These are phyloP conservation scores for Mucor mucedo DNA, from an alignment of 371 early-diverging fungal genomes.

Conservation along the genomic window DNA sequence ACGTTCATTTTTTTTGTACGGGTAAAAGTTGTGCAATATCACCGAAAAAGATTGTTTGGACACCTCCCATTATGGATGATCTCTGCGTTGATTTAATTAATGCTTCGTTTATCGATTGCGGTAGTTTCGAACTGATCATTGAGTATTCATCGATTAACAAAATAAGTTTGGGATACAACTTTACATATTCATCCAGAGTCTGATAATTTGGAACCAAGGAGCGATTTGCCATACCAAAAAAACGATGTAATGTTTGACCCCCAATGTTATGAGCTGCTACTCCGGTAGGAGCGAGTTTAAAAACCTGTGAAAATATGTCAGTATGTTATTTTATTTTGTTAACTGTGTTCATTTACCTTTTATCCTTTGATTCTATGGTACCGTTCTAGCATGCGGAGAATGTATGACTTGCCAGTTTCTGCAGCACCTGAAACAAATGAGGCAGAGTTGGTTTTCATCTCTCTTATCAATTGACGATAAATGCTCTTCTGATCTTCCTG, in stretches of 20 bases:
- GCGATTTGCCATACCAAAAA: slow-evolving; percentile 10
- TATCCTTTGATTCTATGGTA: slow-evolving; percentile 2
- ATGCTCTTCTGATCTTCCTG: slow-evolving; percentile 1
- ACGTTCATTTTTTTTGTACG: too few species aligned
- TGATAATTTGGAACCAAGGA: background rate
- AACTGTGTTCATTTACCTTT: slow-evolving; percentile 1
- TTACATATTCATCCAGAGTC: too few species aligned
- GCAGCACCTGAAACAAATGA: background rate
- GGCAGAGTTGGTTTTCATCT: background rate
- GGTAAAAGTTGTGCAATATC: too few species aligned
- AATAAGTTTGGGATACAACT: too few species aligned
- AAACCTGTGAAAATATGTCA: background rate
- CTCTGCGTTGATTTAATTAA: too few species aligned
- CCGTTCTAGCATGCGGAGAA: slow-evolving; percentile 9
- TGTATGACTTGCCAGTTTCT: slow-evolving; percentile 6
- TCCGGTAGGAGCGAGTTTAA: slow-evolving; percentile 9
- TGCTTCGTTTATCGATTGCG: too few species aligned
- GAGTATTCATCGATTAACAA: too few species aligned
- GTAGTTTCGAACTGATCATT: too few species aligned
- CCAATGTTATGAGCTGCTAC: slow-evolving; percentile 8
- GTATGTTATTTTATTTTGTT: background rate
- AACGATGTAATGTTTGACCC: too few species aligned
- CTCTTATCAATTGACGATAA: background rate
- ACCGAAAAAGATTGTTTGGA: too few species aligned
- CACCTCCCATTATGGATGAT: too few species aligned